Evolutionary conservation across 495 filamentous ascomycete species (phyloP).

Genomic region (Ramalina intermedia): DNA sequence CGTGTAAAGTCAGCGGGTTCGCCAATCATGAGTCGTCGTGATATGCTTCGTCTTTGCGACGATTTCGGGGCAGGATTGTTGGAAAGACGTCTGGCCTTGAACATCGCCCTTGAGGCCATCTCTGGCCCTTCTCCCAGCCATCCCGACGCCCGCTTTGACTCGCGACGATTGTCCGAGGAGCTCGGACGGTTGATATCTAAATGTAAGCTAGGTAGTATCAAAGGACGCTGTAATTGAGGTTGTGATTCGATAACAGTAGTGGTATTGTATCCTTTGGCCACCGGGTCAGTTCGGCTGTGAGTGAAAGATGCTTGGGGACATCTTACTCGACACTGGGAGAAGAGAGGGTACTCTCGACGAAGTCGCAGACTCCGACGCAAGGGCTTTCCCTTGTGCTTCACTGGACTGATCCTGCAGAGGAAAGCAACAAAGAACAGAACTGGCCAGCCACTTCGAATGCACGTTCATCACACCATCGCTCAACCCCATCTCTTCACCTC

Average conservation of each 20-base stretch:
- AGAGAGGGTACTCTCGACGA: background rate
- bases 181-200: background rate
- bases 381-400: background rate
- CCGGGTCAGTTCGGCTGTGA: background rate
- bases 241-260: slow-evolving; percentile 14
- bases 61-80: slow-evolving; percentile 20
- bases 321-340: background rate
- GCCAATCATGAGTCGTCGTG: slow-evolving; percentile 32
- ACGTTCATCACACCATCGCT: slow-evolving; percentile 10
- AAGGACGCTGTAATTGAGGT: slow-evolving; percentile 34
- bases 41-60: slow-evolving; percentile 30
- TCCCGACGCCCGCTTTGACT: slow-evolving; percentile 14
- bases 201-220: slow-evolving; percentile 18
- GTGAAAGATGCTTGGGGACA: background rate
- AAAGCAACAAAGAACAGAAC: slow-evolving; percentile 14
- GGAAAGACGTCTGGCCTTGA: background rate
- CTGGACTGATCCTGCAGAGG: slow-evolving; percentile 12
- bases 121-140: slow-evolving; percentile 29
- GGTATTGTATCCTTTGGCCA: background rate
- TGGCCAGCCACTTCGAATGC: slow-evolving; percentile 18
- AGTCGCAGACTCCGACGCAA: slow-evolving; percentile 6
- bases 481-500: slow-evolving; percentile 13
- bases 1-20: slow-evolving; percentile 39
- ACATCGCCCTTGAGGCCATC: slow-evolving; percentile 28
- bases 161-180: background rate